phyloP scores from a whole-genome alignment of 805 yeast genomes.

The Yarrowia sp. region DNA sequence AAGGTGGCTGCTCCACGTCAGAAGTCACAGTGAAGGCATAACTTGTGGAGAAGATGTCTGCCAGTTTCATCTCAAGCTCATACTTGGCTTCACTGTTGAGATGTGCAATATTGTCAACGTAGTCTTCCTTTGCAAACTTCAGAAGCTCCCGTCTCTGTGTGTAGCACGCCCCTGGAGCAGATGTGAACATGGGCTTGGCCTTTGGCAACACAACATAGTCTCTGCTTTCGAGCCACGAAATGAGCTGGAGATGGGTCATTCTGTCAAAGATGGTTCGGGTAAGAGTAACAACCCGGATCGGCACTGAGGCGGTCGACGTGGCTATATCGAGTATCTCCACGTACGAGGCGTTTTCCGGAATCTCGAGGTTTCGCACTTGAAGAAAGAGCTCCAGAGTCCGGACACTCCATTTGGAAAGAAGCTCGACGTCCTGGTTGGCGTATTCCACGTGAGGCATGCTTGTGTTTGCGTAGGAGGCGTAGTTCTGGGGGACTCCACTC shows the following conservation, averaged over 20 bases:
- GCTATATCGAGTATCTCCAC: slow-evolving; percentile 15
- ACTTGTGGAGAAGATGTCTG: slow-evolving; percentile 8
- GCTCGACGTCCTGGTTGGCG: slow-evolving; percentile 5
- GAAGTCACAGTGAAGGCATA: slow-evolving; percentile 13
- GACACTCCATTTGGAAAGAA: slow-evolving; percentile 6
- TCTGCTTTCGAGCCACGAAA: slow-evolving; percentile 11
- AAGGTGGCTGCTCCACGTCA: slow-evolving; percentile 10
- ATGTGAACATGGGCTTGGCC: slow-evolving; percentile 25
- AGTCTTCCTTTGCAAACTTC: slow-evolving; percentile 16
- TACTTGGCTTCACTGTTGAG: slow-evolving; percentile 8
- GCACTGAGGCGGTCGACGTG: slow-evolving; percentile 11
- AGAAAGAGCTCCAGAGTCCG: slow-evolving; percentile 21
- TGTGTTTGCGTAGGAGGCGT: neutral
- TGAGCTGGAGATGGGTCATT: slow-evolving; percentile 26
- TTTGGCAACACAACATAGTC: slow-evolving; percentile 25
- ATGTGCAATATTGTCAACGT: slow-evolving; percentile 11
- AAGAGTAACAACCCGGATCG: slow-evolving; percentile 10
- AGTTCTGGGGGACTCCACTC: neutral
- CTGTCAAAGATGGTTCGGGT: slow-evolving; percentile 16
- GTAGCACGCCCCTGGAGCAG: slow-evolving; percentile 24
- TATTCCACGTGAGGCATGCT: slow-evolving; percentile 12
- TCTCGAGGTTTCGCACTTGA: slow-evolving; percentile 11
- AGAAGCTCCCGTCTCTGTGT: slow-evolving; percentile 6
- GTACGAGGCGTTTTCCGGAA: slow-evolving; percentile 4
- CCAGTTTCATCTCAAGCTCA: slow-evolving; percentile 23